Evolutionary conservation across 495 filamentous ascomycete species (phyloP).

Genomic region (Jackrogersella minutella): DNA sequence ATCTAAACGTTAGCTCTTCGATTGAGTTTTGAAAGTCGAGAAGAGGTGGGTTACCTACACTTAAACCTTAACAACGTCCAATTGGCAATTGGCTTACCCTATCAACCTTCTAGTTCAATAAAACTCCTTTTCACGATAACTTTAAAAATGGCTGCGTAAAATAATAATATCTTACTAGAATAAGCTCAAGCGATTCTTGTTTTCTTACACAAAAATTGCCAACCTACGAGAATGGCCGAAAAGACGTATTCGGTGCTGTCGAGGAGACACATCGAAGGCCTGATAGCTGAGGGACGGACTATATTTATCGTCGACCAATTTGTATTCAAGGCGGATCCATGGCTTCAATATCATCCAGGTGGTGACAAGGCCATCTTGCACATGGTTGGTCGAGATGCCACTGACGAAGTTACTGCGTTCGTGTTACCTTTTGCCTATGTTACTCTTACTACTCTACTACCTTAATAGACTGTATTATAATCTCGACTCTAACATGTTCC

Average conservation of each 20-base stretch:
- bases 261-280: constrained; percentile 80
- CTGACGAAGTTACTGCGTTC: constrained; percentile 92
- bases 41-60: background rate
- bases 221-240: constrained; percentile 42
- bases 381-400: constrained; percentile 96
- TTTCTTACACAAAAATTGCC: background rate
- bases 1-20: background rate
- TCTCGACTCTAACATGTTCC: constrained; percentile 20
- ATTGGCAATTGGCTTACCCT: constrained; percentile 4
- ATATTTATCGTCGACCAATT: constrained; percentile 82
- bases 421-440: constrained; percentile 46
- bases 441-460: background rate
- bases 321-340: constrained; percentile 87
- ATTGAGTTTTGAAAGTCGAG: background rate
- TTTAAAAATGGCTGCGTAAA: constrained; percentile 13
- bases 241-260: constrained; percentile 59
- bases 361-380: constrained; percentile 92
- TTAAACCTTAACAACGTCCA: constrained; percentile 10
- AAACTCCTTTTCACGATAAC: background rate
- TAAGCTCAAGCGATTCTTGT: background rate
- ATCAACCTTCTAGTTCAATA: background rate
- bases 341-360: constrained; percentile 88
- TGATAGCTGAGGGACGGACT: constrained; percentile 85
- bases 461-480: background rate
- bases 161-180: background rate